Evolutionary conservation across 83 land plant genomes (phyloP), one percentile per base, ranked within the genome.

Genomic region (Diphasiastrum complanatum): DNA sequence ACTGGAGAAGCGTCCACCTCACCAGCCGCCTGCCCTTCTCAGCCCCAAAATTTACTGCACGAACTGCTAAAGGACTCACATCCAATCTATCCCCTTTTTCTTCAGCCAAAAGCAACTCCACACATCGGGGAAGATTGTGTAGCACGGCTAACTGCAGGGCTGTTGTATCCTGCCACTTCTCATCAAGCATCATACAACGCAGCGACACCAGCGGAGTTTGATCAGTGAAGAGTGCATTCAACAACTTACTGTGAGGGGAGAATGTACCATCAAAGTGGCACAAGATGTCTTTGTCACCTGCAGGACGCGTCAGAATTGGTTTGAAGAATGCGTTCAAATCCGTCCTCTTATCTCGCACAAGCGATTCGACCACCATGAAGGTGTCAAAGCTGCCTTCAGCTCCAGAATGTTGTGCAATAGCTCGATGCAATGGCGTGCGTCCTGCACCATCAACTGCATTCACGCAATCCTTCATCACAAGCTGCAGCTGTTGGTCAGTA

Each of bases 101-200:
- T n/a, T n/a, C n/a, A n/a, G n/a, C n/a, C 14, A n/a, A 5, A 5
- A 47, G 51, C n/a, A 5, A 5, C 12, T 5, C n/a, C 5, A 47
- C 51, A 47, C 51, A 5, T 4, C 4, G 5, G n/a, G 51, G 5
- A n/a, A 18, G 4, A 47, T 47, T 47, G 51, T 47, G 51, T 47
- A 47, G 14, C n/a, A 47, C n/a, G 4, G 51, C 51, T n/a, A 47
- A 47, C 5, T 47, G 51, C n/a, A 47, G 51, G n/a, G 51, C n/a
- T n/a, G 51, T n/a, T n/a, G n/a, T n/a, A n/a, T n/a, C n/a, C n/a
- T n/a, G n/a, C n/a, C n/a, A n/a, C n/a, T n/a, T n/a, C n/a, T n/a
- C n/a, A n/a, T n/a, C n/a, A n/a, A n/a, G n/a, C n/a, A n/a, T n/a
- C n/a, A n/a, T n/a, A n/a, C n/a, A n/a, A n/a, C n/a, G n/a, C n/a